Conservation (phyloP, 116 monocot species). For the Papilionanthe hybrid region DNA sequence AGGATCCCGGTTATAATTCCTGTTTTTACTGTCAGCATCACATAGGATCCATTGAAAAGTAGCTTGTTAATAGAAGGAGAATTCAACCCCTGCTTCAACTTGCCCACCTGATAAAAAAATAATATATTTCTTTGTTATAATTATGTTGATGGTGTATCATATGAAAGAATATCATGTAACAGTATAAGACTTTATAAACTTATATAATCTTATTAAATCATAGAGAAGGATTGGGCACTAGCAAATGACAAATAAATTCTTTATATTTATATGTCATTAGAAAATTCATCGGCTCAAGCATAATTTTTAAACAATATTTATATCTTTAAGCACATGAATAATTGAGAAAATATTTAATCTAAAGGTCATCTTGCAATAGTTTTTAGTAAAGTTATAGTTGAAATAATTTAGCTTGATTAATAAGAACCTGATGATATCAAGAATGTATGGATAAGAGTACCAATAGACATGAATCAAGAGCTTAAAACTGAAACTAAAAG, state of each 20-base stretch:
- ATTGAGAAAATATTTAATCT: too few species aligned
- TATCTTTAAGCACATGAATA: too few species aligned
- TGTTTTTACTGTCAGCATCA: constrained; percentile 43
- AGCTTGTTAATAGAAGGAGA: constrained; percentile 55
- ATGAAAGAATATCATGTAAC: background rate
- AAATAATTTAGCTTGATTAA: too few species aligned
- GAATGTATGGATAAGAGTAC: too few species aligned
- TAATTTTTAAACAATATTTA: too few species aligned
- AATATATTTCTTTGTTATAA: background rate
- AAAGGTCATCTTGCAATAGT: too few species aligned
- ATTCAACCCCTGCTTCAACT: constrained; percentile 42
- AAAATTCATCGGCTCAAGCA: too few species aligned
- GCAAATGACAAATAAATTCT: background rate
- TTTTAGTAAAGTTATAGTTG: too few species aligned
- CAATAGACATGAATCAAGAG: too few species aligned
- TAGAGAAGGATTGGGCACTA: background rate
- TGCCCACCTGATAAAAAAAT: constrained; percentile 36
- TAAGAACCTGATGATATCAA: too few species aligned
- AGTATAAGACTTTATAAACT: background rate
- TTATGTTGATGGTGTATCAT: background rate
- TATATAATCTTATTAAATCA: too few species aligned
- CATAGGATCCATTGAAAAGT: constrained; percentile 22
- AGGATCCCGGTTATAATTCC: constrained; percentile 56
- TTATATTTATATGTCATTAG: background rate
- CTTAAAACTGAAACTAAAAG: too few species aligned